These are phyloP conservation scores for Protomyces inouyei DNA, from an alignment of 1,139 yeast genomes.

Conservation along the genomic window DNA sequence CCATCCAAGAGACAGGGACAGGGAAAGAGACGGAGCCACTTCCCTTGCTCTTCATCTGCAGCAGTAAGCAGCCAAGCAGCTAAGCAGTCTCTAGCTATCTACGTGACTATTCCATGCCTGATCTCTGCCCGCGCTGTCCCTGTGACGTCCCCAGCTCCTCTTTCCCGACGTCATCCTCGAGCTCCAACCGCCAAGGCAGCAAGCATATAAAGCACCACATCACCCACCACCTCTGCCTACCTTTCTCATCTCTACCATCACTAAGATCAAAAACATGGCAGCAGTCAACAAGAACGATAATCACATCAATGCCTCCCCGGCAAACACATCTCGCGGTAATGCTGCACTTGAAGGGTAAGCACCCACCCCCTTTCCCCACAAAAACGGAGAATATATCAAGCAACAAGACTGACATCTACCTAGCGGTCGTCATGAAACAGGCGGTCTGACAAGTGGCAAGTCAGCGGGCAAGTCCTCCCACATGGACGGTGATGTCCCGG, in stretches of 20 bases:
- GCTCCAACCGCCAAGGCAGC: too few relatives aligned
- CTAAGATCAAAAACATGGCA: background rate
- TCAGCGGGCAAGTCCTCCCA: slow-evolving; percentile 8
- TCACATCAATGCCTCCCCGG: background rate
- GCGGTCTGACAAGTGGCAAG: slow-evolving; percentile 16
- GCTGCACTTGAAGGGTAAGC: background rate
- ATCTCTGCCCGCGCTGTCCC: too few relatives aligned
- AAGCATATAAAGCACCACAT: too few relatives aligned
- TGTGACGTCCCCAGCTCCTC: too few relatives aligned
- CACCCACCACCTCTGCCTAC: background rate
- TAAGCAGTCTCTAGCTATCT: too few relatives aligned
- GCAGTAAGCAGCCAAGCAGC: too few relatives aligned
- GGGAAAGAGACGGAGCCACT: too few relatives aligned
- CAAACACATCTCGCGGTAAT: background rate
- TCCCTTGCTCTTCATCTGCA: too few relatives aligned
- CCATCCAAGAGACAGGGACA: too few relatives aligned
- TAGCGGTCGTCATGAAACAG: slow-evolving; percentile 15
- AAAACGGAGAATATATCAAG: background rate
- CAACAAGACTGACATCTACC: background rate
- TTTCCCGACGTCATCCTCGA: too few relatives aligned
- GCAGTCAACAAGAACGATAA: background rate
- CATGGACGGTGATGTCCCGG: slow-evolving; percentile 16
- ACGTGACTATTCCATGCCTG: too few relatives aligned
- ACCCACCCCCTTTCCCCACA: background rate
- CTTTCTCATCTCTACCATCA: background rate